Conservation (phyloP, 2,329 filamentous ascomycete genomes). For the Ceratocystis papillata region DNA sequence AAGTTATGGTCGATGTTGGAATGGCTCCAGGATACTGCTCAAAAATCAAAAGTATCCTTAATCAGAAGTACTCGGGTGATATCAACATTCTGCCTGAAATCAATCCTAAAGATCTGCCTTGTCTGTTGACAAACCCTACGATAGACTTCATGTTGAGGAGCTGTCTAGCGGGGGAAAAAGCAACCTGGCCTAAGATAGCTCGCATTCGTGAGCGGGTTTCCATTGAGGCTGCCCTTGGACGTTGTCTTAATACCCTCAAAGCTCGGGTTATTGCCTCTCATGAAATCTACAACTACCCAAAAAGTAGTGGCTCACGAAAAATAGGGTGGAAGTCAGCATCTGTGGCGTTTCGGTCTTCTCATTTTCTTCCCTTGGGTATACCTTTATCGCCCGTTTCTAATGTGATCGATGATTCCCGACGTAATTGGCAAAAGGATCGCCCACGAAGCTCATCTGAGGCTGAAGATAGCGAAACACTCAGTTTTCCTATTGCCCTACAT, state of each 20-base stretch:
- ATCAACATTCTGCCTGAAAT: conserved; percentile 87
- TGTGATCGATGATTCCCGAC: background rate
- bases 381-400: background rate
- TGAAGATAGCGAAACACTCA: background rate
- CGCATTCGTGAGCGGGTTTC: conserved; percentile 78
- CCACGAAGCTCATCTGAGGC: background rate
- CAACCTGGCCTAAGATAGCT: conserved; percentile 84
- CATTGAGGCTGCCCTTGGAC: conserved; percentile 74
- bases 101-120: conserved; percentile 59
- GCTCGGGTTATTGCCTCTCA: conserved; percentile 45
- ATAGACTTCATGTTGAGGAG: conserved; percentile 75
- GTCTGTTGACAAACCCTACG: conserved; percentile 73
- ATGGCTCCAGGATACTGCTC: conserved; percentile 68
- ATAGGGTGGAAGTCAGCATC: conserved; percentile 1
- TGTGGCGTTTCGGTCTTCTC: background rate
- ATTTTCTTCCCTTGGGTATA: background rate
- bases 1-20: conserved; percentile 68
- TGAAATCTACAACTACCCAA: conserved; percentile 1
- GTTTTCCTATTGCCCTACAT: background rate
- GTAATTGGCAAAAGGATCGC: background rate
- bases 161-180: conserved; percentile 66
- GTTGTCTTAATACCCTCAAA: conserved; percentile 57
- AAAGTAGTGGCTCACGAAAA: background rate
- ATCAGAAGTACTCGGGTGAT: conserved; percentile 85
- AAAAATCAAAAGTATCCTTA: conserved; percentile 70